Conservation (phyloP, 306 rosid species). For the Glycine soja region DNA sequence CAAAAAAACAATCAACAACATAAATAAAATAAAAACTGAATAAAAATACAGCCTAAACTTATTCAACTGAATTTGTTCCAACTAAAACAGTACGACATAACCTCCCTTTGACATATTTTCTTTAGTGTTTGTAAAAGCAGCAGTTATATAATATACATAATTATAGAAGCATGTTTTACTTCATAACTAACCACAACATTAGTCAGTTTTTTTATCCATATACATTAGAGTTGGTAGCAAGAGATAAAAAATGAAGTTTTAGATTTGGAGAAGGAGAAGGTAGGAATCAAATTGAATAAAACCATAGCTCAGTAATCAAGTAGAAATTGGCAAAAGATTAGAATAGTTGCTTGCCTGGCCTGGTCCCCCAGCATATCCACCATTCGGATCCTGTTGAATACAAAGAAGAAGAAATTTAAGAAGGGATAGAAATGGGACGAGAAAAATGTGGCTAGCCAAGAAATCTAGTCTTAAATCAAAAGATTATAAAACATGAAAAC, state of each 20-base stretch:
- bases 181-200: conserved; percentile 13
- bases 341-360: conserved; percentile 79
- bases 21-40: not conserved
- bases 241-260: conserved; percentile 10
- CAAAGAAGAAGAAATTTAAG: conserved; percentile 27
- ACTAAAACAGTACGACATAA: conserved; percentile 28
- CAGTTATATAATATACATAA: not conserved
- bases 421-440: not conserved
- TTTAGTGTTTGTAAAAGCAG: not conserved
- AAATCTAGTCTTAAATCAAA: conserved; percentile 19
- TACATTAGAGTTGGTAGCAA: conserved; percentile 23
- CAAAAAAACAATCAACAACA: not conserved
- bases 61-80: conserved; percentile 1
- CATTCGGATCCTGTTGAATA: conserved; percentile 75
- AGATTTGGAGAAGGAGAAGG: not conserved
- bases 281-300: conserved; percentile 28
- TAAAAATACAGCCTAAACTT: conserved; percentile 18
- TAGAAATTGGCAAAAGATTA: conserved; percentile 8
- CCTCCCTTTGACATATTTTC: conserved; percentile 20
- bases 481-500: conserved; percentile 19
- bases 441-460: not conserved
- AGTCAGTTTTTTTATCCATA: conserved; percentile 7
- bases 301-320: conserved; percentile 35
- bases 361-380: conserved; percentile 97
- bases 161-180: conserved; percentile 18